Conservation (phyloP, 1,284 basidiomycete species). For the Irpex sp. region DNA sequence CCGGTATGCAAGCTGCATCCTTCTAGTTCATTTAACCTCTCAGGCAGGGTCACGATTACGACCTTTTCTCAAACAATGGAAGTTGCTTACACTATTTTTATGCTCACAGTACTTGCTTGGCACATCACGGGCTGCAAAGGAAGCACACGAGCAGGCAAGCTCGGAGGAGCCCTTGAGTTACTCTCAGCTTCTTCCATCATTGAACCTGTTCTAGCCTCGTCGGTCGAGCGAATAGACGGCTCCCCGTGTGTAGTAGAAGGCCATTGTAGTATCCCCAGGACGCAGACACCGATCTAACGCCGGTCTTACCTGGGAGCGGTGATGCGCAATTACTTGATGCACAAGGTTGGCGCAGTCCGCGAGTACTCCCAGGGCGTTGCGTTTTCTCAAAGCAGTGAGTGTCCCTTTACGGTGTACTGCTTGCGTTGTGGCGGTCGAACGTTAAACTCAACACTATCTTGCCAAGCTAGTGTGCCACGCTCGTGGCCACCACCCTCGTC, state of each 20-base stretch:
- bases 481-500: not conserved
- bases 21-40: not conserved
- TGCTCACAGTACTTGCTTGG: not conserved
- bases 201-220: not conserved
- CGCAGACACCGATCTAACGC: not conserved
- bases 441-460: not conserved
- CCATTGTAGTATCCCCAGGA: not conserved
- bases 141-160: not conserved
- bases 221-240: not conserved
- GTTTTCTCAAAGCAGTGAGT: not conserved
- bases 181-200: not conserved
- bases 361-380: not conserved
- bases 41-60: not conserved
- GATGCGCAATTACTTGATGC: not conserved
- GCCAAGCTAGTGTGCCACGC: not conserved
- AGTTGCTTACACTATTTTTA: not conserved
- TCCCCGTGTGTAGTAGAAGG: not conserved
- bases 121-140: not conserved
- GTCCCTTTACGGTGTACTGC: not conserved
- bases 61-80: not conserved
- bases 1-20: not conserved
- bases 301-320: not conserved
- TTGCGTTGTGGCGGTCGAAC: not conserved
- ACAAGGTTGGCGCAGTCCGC: not conserved
- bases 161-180: not conserved